Evolutionary conservation across 306 rosid species (phyloP).

Genomic region (Cucurbita pepo): DNA sequence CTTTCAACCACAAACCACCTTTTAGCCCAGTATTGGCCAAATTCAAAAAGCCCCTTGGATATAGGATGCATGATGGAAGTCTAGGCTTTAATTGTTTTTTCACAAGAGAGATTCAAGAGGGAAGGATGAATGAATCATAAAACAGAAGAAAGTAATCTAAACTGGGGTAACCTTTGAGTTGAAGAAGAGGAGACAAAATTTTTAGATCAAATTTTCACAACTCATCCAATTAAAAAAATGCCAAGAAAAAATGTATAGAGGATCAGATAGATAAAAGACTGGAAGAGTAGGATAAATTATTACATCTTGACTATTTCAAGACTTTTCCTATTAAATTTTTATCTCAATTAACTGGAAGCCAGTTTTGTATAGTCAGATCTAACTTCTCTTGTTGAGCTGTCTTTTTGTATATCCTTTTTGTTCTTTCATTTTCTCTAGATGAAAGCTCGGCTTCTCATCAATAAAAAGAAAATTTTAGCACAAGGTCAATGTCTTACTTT

Average conservation of each 20-base stretch:
- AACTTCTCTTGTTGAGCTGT: background rate
- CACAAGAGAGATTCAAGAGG: background rate
- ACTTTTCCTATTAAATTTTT: background rate
- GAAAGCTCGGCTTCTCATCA: background rate
- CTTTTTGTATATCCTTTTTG: background rate
- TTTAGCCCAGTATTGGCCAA: no score
- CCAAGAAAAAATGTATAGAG: background rate
- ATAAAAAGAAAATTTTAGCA: background rate
- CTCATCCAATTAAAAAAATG: background rate
- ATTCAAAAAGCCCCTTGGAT: background rate
- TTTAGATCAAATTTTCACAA: background rate
- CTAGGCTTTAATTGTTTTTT: background rate
- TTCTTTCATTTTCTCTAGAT: background rate
- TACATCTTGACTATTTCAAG: background rate
- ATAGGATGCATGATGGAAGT: background rate
- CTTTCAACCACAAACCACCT: background rate
- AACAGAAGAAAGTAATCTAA: background rate
- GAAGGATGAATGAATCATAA: background rate
- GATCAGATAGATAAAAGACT: background rate
- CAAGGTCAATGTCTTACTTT: background rate
- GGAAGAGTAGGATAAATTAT: background rate
- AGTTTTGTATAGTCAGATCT: background rate
- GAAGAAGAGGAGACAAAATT: background rate
- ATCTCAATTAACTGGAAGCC: background rate
- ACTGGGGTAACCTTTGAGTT: background rate